phyloP scores from a whole-genome alignment of 768 basidiomycete species.

The Termitomyces sp. region DNA sequence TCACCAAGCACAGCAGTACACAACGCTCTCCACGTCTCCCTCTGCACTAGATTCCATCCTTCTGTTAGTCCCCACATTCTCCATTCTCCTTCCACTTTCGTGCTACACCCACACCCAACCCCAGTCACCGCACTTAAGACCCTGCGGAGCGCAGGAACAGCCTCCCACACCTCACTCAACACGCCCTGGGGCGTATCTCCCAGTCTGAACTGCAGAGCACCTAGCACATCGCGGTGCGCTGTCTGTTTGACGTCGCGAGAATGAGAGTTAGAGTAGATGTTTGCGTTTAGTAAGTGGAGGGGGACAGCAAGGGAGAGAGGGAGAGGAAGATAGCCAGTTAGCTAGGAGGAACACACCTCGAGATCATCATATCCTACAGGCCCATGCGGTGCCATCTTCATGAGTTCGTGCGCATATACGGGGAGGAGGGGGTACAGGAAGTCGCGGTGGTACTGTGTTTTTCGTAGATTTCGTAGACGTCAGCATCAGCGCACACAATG shows the following conservation, averaged over 20 bases:
- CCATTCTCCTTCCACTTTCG: constrained; percentile 11
- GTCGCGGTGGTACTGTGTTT: constrained; percentile 57
- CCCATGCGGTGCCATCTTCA: constrained; percentile 36
- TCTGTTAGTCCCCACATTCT: constrained; percentile 12
- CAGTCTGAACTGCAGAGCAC: constrained; percentile 40
- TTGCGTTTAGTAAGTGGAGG: not conserved
- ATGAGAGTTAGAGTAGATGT: not conserved
- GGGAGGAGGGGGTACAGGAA: constrained; percentile 51
- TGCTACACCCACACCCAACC: not conserved
- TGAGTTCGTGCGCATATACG: constrained; percentile 46
- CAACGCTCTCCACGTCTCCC: constrained; percentile 47
- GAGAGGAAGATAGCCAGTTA: not conserved
- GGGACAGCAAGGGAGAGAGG: not conserved
- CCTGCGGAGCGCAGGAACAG: constrained; percentile 45
- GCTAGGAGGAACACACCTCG: constrained; percentile 35
- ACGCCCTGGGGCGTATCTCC: constrained; percentile 51
- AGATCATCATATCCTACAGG: constrained; percentile 40
- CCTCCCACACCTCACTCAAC: constrained; percentile 54
- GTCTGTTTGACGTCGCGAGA: constrained; percentile 24
- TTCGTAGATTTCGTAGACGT: not conserved
- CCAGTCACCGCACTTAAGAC: constrained; percentile 14
- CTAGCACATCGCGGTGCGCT: constrained; percentile 53
- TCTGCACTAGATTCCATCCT: constrained; percentile 43
- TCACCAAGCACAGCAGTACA: constrained; percentile 37
- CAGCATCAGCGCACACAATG: not conserved